Conservation (phyloP, 495 filamentous ascomycete genomes). For the Penicillium herquei region DNA sequence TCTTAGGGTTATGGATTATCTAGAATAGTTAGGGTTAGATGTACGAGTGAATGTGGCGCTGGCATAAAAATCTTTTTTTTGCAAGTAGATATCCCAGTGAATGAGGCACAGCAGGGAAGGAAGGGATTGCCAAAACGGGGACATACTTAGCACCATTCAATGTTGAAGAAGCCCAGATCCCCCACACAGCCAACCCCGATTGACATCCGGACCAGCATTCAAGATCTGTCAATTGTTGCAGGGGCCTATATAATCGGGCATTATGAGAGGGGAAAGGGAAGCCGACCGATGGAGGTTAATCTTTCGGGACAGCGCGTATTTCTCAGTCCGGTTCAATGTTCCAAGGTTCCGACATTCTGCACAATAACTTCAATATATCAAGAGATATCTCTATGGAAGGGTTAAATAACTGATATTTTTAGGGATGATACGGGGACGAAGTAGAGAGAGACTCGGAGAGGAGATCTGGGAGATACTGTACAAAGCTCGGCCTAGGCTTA, state of each 20-base stretch:
- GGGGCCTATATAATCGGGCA: constrained; percentile 1
- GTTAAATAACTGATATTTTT: too few relatives aligned
- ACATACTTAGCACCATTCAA: constrained; percentile 5
- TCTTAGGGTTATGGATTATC: neutral
- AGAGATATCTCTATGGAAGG: neutral
- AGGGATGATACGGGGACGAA: too few relatives aligned
- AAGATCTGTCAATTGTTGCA: constrained; percentile 3
- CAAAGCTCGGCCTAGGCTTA: too few relatives aligned
- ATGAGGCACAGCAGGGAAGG: neutral
- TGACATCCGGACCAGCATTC: constrained; percentile 11
- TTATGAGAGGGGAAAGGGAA: constrained; percentile 9
- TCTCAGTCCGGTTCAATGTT: constrained; percentile 21
- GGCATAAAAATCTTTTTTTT: constrained; percentile 1
- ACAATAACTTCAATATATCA: neutral
- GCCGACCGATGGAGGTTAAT: constrained; percentile 10
- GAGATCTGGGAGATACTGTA: too few relatives aligned
- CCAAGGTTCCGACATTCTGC: neutral
- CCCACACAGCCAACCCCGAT: constrained; percentile 8
- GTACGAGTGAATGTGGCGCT: neutral
- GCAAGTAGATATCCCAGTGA: constrained; percentile 7
- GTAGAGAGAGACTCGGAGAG: too few relatives aligned
- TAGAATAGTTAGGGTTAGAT: neutral
- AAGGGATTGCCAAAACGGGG: neutral
- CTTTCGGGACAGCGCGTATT: constrained; percentile 27
- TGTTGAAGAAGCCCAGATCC: constrained; percentile 6